Evolutionary conservation across 495 filamentous ascomycete genomes (phyloP), one percentile per base, ranked within the genome.

Genomic region (Aspergillus nidulans): DNA sequence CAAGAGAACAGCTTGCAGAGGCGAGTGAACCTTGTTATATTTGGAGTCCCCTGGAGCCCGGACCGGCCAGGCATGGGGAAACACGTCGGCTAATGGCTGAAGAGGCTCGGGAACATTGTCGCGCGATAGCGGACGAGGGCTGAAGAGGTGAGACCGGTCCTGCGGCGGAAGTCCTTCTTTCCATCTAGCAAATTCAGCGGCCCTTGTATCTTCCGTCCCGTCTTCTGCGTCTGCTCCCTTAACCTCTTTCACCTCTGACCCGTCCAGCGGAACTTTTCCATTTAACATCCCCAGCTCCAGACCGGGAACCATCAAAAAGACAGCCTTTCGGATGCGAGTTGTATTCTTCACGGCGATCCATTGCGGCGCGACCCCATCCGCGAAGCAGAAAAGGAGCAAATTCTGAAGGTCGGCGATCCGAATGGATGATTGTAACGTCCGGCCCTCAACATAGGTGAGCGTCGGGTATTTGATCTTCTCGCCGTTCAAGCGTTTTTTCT

Each of bases 221-320:
- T 66, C 34, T 7, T 52, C 44, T 9, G 46, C 36, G 0, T 59
- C 36, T 13, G 54, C 25, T 15, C 49, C 48, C 25, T 69, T 65
- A 26, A 62, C 39, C 13, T 18, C 48, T n/a, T 39, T 45, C 46
- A 61, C 61, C 54, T 72, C 54, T 48, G 69, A 65, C 23, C 64
- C 66, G 28, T 71, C 70, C 39, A 86, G 71, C 30, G 82, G 70
- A 5, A 89, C 78, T 12, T 72, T 78, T 20, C 81, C 80, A 72
- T 91, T 83, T 69, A 97, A 95, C 89, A 96, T 92, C 26, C 84
- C 88, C 59, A 87, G 81, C 67, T 96, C 91, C 13, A 97, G 69
- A 10, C 92, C 94, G 0, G 94, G 95, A 6, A 95, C 88, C 88
- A 97, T 92, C 54, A 97, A 71, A n/a, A 91, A 82, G 15, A 96